Evolutionary conservation across 2,329 filamentous ascomycete species (phyloP).

Genomic region (Epicoccum nigrum): DNA sequence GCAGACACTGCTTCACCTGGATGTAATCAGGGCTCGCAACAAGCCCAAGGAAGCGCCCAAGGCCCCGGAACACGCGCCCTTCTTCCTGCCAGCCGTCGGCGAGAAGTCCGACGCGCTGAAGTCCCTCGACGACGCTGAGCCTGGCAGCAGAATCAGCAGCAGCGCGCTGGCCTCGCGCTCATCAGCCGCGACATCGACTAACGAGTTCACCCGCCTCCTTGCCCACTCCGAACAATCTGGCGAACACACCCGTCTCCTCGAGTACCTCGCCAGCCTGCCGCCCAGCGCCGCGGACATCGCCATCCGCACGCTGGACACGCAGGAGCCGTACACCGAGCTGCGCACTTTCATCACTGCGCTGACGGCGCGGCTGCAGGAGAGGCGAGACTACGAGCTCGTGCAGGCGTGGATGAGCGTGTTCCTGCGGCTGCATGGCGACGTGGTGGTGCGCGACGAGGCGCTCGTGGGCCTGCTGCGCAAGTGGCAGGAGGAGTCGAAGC

Average conservation of each 20-base stretch:
- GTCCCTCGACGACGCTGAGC: slow-evolving; percentile 24
- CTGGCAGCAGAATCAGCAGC: slow-evolving; percentile 42
- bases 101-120: slow-evolving; percentile 27
- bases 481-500: slow-evolving; percentile 76
- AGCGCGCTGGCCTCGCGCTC: slow-evolving; percentile 42
- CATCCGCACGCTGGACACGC: slow-evolving; percentile 74
- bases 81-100: slow-evolving; percentile 80
- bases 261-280: slow-evolving; percentile 78
- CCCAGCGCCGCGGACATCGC: slow-evolving; percentile 90
- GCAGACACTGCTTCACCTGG: slow-evolving; percentile 92
- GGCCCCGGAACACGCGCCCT: slow-evolving; percentile 89
- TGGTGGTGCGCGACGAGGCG: slow-evolving; percentile 57
- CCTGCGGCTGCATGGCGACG: slow-evolving; percentile 74
- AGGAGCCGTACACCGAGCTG: slow-evolving; percentile 69
- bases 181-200: slow-evolving; percentile 37
- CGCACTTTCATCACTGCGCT: slow-evolving; percentile 81
- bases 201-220: slow-evolving; percentile 58
- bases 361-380: slow-evolving; percentile 69
- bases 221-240: slow-evolving; percentile 56
- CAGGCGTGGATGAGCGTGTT: slow-evolving; percentile 99
- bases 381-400: slow-evolving; percentile 87
- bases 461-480: slow-evolving; percentile 66
- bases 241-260: slow-evolving; percentile 70
- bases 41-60: slow-evolving; percentile 93
- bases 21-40: slow-evolving; percentile 88